A percentile compares a stretch with the other conserved stretches of the same genome.
Evolutionary conservation across 2,329 filamentous ascomycete genomes (phyloP).

Genomic region (Cladosporium velox): DNA sequence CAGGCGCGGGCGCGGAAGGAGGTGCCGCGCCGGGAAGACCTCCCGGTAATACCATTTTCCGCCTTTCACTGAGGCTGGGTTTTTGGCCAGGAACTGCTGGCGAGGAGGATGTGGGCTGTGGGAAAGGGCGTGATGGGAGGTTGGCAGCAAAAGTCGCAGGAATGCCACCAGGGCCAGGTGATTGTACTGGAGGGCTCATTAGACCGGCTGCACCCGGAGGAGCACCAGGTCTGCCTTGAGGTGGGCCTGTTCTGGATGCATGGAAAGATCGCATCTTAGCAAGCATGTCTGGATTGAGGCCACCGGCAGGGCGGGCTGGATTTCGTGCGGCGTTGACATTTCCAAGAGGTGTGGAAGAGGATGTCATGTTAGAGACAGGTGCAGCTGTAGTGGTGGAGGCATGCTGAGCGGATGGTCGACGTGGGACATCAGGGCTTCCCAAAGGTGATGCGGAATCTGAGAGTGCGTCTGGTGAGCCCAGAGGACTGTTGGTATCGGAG

Average conservation of each 20-base stretch:
- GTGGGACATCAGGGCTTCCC: constrained; percentile 8
- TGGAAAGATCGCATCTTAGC: constrained; percentile 72
- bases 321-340: constrained; percentile 69
- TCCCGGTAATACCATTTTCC: constrained; percentile 65
- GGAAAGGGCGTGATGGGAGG: constrained; percentile 45
- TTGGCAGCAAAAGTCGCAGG: constrained; percentile 43
- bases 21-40: constrained; percentile 49
- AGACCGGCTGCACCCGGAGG: constrained; percentile 18
- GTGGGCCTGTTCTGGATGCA: constrained; percentile 62
- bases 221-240: constrained; percentile 25
- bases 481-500: constrained; percentile 15
- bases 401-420: constrained; percentile 25
- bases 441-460: constrained; percentile 21
- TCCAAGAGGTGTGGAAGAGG: constrained; percentile 82
- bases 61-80: constrained; percentile 66
- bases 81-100: constrained; percentile 50
- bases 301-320: constrained; percentile 41
- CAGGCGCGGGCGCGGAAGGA: constrained; percentile 38
- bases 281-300: constrained; percentile 58
- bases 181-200: constrained; percentile 22
- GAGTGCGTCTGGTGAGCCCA: constrained; percentile 23
- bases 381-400: constrained; percentile 36
- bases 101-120: constrained; percentile 50
- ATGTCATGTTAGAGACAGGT: constrained; percentile 58
- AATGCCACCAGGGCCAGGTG: constrained; percentile 39